Conservation (phyloP, 176 grass and related monocot genomes). For the Musa schizocarpa region DNA sequence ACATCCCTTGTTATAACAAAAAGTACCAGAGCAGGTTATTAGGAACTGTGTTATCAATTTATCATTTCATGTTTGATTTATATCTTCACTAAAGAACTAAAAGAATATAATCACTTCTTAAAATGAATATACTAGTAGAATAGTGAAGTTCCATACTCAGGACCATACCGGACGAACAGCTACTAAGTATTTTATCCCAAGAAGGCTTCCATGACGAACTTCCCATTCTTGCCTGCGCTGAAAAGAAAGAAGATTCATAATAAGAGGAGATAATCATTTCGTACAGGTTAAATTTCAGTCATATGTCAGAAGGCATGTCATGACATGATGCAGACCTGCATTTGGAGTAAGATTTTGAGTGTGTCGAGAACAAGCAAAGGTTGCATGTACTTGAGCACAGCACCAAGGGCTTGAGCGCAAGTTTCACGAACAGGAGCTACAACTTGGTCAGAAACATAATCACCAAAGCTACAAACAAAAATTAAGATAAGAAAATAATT, state of each 20-base stretch:
- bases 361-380: conserved; percentile 80
- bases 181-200: conserved; percentile 95
- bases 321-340: conserved; percentile 70
- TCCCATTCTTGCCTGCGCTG: conserved; percentile 99
- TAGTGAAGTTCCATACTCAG: background rate
- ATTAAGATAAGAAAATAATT: conserved; percentile 8
- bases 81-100: background rate
- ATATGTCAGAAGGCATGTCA: background rate
- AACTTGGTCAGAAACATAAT: conserved; percentile 99
- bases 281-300: background rate
- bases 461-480: conserved; percentile 61
- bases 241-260: conserved; percentile 46
- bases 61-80: background rate
- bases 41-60: too few species aligned
- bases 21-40: too few species aligned
- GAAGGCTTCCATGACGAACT: conserved; percentile 94
- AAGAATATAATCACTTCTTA: background rate
- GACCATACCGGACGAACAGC: conserved; percentile 74
- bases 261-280: conserved; percentile 22
- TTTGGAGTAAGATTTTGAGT: conserved; percentile 76
- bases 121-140: background rate
- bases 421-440: conserved; percentile 97
- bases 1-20: too few species aligned
- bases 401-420: conserved; percentile 96
- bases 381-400: conserved; percentile 95